phyloP scores from a whole-genome alignment of 139 green algal genomes.

The Chlorella vulgaris region DNA sequence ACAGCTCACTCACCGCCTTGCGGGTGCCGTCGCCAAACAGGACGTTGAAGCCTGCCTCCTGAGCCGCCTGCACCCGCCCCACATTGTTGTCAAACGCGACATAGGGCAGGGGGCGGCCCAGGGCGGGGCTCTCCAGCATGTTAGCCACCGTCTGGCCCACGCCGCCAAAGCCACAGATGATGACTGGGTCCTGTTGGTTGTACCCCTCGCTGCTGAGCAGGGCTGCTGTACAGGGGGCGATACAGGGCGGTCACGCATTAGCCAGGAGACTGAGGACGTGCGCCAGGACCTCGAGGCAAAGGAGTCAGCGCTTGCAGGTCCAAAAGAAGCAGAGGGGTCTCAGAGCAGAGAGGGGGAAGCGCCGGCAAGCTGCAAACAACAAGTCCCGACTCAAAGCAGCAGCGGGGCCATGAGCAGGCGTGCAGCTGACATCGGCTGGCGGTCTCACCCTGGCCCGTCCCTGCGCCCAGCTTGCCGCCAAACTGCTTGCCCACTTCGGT shows the following conservation, averaged over 20 bases:
- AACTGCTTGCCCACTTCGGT: slow-evolving; percentile 67
- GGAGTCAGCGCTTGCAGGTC: no score
- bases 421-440: no score
- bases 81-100: slow-evolving; percentile 86
- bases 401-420: no score
- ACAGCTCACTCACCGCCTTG: neutral
- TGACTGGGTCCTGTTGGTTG: slow-evolving; percentile 61
- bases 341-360: no score
- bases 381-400: no score
- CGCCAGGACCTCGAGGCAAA: no score
- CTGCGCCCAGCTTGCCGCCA: slow-evolving; percentile 14
- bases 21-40: slow-evolving; percentile 78
- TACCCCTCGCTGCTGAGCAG: slow-evolving; percentile 30
- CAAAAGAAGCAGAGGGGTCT: no score
- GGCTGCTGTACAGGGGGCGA: neutral
- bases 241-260: neutral
- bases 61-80: slow-evolving; percentile 61
- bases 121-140: slow-evolving; percentile 75
- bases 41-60: slow-evolving; percentile 62
- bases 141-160: slow-evolving; percentile 86
- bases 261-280: no score
- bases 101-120: slow-evolving; percentile 59
- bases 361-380: no score
- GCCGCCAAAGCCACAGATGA: slow-evolving; percentile 82
- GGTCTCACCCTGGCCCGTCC: no score